A percentile compares a stretch with the other conserved stretches of the same genome.
Evolutionary conservation across 192 early-diverging fungal species (phyloP).

Genomic region (Backusella morwellensis): DNA sequence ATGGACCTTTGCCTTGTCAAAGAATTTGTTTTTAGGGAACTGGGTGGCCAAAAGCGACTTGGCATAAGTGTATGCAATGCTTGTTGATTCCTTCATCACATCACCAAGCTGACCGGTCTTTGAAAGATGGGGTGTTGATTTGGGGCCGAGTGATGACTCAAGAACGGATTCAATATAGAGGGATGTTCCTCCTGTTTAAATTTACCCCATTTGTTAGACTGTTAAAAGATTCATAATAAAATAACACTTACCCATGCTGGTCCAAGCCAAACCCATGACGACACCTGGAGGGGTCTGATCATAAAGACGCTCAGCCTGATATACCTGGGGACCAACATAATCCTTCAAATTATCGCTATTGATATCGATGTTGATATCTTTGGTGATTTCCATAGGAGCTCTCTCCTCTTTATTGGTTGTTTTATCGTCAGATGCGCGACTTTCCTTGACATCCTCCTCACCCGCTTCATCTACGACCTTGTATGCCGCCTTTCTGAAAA

Average conservation of each 20-base stretch:
- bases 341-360: constrained; percentile 76
- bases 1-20: constrained; percentile 87
- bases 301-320: constrained; percentile 88
- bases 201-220: not conserved
- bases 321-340: constrained; percentile 90
- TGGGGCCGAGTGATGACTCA: constrained; percentile 66
- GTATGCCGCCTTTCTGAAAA: constrained; percentile 95
- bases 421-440: constrained; percentile 23
- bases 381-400: constrained; percentile 46
- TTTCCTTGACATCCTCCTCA: constrained; percentile 25
- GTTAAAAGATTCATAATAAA: no score
- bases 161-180: constrained; percentile 96
- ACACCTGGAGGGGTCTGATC: constrained; percentile 90
- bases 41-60: constrained; percentile 71
- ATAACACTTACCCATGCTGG: constrained; percentile 74
- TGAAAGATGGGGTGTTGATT: constrained; percentile 58
- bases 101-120: constrained; percentile 97
- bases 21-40: constrained; percentile 90
- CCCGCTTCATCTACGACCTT: constrained; percentile 72
- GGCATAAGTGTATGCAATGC: constrained; percentile 96
- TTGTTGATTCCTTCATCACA: constrained; percentile 98
- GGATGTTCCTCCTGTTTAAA: constrained; percentile 69
- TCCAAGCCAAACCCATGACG: constrained; percentile 99
- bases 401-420: constrained; percentile 25
- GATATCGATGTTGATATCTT: constrained; percentile 62